A percentile compares a stretch with the other conserved stretches of the same genome.
phyloP scores from a whole-genome alignment of 2,329 filamentous ascomycete genomes.

The Scedosporium apiospermum region DNA sequence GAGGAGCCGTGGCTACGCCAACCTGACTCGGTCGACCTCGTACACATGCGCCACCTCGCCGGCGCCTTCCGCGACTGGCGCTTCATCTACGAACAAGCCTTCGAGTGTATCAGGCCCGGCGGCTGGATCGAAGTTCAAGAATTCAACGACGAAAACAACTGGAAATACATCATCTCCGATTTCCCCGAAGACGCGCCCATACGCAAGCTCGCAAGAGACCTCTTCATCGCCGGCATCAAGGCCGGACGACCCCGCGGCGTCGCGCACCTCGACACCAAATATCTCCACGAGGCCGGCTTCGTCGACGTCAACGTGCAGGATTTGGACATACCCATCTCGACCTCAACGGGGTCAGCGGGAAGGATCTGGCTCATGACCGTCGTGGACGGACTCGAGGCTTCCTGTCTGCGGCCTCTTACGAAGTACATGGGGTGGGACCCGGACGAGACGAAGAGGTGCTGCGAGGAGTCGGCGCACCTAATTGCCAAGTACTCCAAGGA shows the following conservation, averaged over 20 bases:
- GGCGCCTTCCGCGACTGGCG: constrained; percentile 48
- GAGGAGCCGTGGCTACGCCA: constrained; percentile 48
- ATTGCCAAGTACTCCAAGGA: constrained; percentile 38
- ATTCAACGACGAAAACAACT: constrained; percentile 35
- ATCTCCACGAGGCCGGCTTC: constrained; percentile 39
- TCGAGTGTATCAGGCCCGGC: constrained; percentile 43
- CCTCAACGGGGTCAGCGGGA: constrained; percentile 34
- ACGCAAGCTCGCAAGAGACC: constrained; percentile 29
- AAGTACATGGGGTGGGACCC: constrained; percentile 43
- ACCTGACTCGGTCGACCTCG: constrained; percentile 41
- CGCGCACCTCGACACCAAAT: constrained; percentile 33
- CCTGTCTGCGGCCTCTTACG: constrained; percentile 39
- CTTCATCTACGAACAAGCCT: constrained; percentile 42
- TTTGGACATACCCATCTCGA: constrained; percentile 37
- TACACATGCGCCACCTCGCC: constrained; percentile 46
- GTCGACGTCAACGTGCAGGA: constrained; percentile 38
- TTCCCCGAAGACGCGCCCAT: constrained; percentile 37
- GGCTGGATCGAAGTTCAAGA: constrained; percentile 49
- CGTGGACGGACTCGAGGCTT: constrained; percentile 40
- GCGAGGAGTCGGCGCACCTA: constrained; percentile 37
- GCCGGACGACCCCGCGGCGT: constrained; percentile 36
- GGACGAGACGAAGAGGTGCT: constrained; percentile 35
- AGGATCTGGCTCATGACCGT: constrained; percentile 45
- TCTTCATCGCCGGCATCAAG: constrained; percentile 31
- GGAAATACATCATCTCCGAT: constrained; percentile 14